phyloP scores from a whole-genome alignment of 78 protist species.

The Cavenderia fasciculata region DNA sequence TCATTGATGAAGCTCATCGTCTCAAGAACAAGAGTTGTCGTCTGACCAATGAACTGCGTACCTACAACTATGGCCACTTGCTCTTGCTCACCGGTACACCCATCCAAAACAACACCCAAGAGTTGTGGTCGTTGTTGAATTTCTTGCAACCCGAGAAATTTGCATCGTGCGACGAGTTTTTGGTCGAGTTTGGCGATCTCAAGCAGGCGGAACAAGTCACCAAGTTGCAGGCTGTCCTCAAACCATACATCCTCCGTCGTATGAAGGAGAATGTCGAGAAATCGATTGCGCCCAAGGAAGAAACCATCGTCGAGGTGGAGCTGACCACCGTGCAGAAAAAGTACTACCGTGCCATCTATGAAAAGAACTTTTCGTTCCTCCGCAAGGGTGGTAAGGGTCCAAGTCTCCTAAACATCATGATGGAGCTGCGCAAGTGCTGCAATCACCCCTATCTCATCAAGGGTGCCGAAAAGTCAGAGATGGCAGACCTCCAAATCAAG shows the following conservation, averaged over 20 bases:
- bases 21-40: constrained; percentile 85
- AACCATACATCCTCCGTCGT: constrained; percentile 84
- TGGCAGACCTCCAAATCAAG: neutral
- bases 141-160: constrained; percentile 86
- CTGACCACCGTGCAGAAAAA: constrained; percentile 92
- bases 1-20: constrained; percentile 95
- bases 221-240: constrained; percentile 66
- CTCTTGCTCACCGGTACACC: constrained; percentile 96
- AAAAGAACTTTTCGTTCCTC: constrained; percentile 85
- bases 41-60: constrained; percentile 71
- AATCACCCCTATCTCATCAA: constrained; percentile 95
- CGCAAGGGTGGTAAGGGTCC: constrained; percentile 83
- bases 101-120: constrained; percentile 91
- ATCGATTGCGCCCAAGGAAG: constrained; percentile 91
- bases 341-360: constrained; percentile 95
- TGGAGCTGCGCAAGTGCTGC: constrained; percentile 97
- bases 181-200: constrained; percentile 85
- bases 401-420: constrained; percentile 88
- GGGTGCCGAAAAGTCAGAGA: constrained; percentile 79
- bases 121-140: constrained; percentile 92
- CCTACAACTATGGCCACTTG: constrained; percentile 58
- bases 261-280: constrained; percentile 94
- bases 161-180: constrained; percentile 44
- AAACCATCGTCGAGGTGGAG: constrained; percentile 90
- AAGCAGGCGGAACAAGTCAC: constrained; percentile 78